Base-by-base conservation (phyloP, 208 protist species). In the Leishmania lainsoni region DNA sequence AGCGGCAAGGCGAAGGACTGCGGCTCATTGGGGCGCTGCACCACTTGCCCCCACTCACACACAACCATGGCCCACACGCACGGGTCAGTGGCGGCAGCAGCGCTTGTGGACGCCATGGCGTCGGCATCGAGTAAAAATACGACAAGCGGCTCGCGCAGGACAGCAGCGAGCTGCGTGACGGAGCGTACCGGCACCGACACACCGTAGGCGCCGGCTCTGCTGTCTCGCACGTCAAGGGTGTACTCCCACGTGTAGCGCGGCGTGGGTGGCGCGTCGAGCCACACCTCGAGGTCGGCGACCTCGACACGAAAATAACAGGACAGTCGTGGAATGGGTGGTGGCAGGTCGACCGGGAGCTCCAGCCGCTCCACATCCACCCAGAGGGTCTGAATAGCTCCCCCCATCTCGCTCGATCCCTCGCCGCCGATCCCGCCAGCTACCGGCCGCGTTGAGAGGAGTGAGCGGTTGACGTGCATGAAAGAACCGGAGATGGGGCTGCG, bases 121-220 rank as follows among this genome's bases (percentile, higher is more conserved):
- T 91, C 90, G 61, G 94, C 94, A 69, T 96, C 92, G 20, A 94
- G 76, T 59, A 96, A 90, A 83, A 96, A 96, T 17, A 98, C 70
- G 22, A 91, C 90, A 10, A 98, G 91, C n/a, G 92, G 93, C 80
- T 94, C 92, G 0, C 93, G 90, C 71, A 87, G 86, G 32, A 92
- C 79, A 12, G 82, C 81, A 2, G 90, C 81, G 63, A 93, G 76
- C 61, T 93, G 81, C 0, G 83, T 71, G 35, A 89, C 48, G 48
- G 89, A 91, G 14, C 22, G 39, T 17, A 96, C 78, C 14, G 87
- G 80, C 72, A 95, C 89, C 5, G 80, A 49, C n/a, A 22, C 77
- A 56, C 84, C 84, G 16, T 72, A 77, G 4, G 61, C 63, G 4
- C 69, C 74, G n/a, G 83, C 92, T 14, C 83, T 78, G 61, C 76